Evolutionary conservation across 1,139 yeast species (phyloP), one percentile per base, ranked within the genome.

Genomic region (Sugiyamaella xylanicola): DNA sequence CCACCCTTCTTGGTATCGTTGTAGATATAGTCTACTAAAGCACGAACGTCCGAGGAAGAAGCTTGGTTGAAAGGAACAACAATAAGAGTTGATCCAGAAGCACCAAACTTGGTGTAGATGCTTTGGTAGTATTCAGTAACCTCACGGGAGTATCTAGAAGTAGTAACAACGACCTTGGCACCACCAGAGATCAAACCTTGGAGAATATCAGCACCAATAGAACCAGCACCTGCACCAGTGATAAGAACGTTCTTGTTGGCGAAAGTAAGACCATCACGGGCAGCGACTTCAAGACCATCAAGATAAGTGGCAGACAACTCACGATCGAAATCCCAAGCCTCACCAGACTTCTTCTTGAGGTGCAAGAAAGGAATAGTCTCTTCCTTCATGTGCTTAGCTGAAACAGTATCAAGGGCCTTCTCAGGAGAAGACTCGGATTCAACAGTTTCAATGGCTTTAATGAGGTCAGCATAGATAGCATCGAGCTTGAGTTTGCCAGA

Each of bases 21-120:
- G 74, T 92, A 93, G 70, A 93, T 90, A 80, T 83, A 93, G 60
- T 86, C 82, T 58, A 92, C 80, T 65, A 93, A 83, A 51, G 92
- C 86, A 66, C 88, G 87, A 61, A 91, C 96, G 75, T 93, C 99
- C 72, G 87, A 90, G 71, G 86, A 87, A 40, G 97, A 91, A 73
- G 96, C 98, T 78, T 93, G 98, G 80, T 93, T 93, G 82, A 93
- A 93, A 63, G 99, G 99, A 66, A 93, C 99, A 65, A 93, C 97
- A 66, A 89, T 86, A 72, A 93, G 82, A 61, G 92, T 84, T 55
- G 97, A 87, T 43, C 97, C 98, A 61, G 87, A 75, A 59, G 97
- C 88, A 77, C 99, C 99, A 67, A 80, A 87, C 70, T 95, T 85
- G 55, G 97, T 86, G 75, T 93, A 93, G 78, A 92, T 81, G 65